Base-by-base conservation (phyloP, 2,329 filamentous ascomycete species). In the Coniella vitis region DNA sequence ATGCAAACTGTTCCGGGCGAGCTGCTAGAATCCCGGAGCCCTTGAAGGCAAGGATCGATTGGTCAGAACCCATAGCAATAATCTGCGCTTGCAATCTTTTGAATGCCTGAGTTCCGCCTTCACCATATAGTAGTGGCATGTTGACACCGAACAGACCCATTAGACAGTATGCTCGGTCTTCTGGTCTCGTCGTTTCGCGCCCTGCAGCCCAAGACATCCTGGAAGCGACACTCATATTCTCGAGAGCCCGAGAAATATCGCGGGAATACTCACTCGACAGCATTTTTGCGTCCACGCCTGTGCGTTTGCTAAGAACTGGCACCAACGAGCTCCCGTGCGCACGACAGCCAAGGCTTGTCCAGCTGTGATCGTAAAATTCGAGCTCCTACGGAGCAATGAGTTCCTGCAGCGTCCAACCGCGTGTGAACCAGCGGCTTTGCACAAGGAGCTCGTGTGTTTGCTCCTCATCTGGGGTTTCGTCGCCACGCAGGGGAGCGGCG, bases 361-460 rank as follows among this genome's bases (percentile, higher is more conserved):
- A 10, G 36, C 20, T 47, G 36, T 16, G 47, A 32, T 13, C 48
- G 36, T 46, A 59, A 41, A 57, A 60, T 13, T 38, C 34, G 13
- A 60, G 17, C 1, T 44, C n/a, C 10, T n/a, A 31, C 0, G 55
- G 45, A 2, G 49, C 55, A 13, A 57, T 32, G 13, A 57, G 56
- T 25, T 52, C 50, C 16, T 52, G 47, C 19, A 52, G 45, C 13
- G 49, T 51, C 45, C 49, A 51, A 10, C 49, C 49, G 4, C 49
- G 29, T 1, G 49, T 51, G 35, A 49, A 52, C 47, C 47, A 51
- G 2, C 16, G 29, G 16, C 32, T 22, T 17, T 16, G 4, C 17
- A 8, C n/a, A 12, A 17, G 35, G n/a, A 37, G n/a, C n/a, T n/a
- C n/a, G n/a, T 17, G 17, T 17, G 13, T 5, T 29, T 29, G 25